Percentiles rank a stretch among this genome's conserved stretches.
Conservation (phyloP, 2,329 filamentous ascomycete genomes). For the Emergomyces orientalis region DNA sequence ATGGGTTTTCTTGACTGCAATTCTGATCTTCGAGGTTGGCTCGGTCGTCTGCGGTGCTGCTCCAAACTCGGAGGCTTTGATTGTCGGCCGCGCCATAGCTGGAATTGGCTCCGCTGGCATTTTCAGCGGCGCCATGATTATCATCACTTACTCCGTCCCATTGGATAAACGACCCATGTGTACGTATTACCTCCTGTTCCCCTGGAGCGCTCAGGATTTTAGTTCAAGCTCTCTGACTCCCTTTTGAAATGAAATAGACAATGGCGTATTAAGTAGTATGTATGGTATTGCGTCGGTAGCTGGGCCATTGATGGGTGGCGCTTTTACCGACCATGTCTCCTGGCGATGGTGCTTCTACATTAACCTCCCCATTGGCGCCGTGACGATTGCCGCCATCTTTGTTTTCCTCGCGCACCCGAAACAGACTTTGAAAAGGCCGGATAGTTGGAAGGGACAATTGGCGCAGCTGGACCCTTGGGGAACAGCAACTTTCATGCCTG, state of each 20-base stretch:
- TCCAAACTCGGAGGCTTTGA: conserved; percentile 30
- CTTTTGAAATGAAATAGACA: conserved; percentile 1
- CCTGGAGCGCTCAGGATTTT: too few relatives aligned
- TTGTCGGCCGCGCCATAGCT: conserved; percentile 36
- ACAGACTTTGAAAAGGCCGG: conserved; percentile 17
- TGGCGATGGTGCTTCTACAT: conserved; percentile 41
- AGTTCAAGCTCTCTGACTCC: neutral
- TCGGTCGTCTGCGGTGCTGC: conserved; percentile 33
- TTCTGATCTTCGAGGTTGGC: conserved; percentile 37
- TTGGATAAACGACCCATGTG: conserved; percentile 33
- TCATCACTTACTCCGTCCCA: conserved; percentile 34
- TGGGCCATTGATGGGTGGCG: conserved; percentile 39
- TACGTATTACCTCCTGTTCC: conserved; percentile 22
- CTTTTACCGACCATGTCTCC: conserved; percentile 34
- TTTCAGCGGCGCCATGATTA: conserved; percentile 33
- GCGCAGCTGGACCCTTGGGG: conserved; percentile 35
- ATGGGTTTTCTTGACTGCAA: conserved; percentile 32
- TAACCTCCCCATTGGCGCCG: conserved; percentile 30
- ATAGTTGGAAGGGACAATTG: conserved; percentile 19
- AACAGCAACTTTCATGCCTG: conserved; percentile 37
- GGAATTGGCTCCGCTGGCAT: conserved; percentile 33
- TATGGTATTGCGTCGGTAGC: conserved; percentile 37
- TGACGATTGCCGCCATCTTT: conserved; percentile 19
- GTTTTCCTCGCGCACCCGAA: conserved; percentile 26
- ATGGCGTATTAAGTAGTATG: conserved; percentile 33